Evolutionary conservation across 208 protist genomes (phyloP).

Genomic region (Tritrichomonas musculus): DNA sequence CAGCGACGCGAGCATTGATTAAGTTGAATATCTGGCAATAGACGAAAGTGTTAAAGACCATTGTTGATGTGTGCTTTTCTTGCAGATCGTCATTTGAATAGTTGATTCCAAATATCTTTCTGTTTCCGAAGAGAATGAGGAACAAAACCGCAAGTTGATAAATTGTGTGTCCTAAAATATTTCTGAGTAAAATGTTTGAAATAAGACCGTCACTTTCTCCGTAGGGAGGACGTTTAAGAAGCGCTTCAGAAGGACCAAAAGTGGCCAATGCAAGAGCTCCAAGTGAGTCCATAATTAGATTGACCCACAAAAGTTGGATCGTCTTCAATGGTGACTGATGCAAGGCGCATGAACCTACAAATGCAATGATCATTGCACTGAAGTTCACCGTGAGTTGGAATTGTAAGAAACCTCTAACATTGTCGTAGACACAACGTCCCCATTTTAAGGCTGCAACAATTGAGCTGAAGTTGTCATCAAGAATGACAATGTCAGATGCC

Average conservation of each 20-base stretch:
- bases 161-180: constrained; percentile 56
- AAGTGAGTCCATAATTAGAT: too few species aligned
- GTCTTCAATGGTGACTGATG: constrained; percentile 60
- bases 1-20: too few species aligned
- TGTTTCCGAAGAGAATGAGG: constrained; percentile 43
- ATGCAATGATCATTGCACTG: too few species aligned
- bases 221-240: constrained; percentile 59
- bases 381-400: constrained; percentile 96
- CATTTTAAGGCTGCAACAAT: too few species aligned
- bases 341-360: constrained; percentile 69
- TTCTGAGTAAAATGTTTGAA: constrained; percentile 67
- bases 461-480: too few species aligned
- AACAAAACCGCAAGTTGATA: constrained; percentile 66
- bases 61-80: background rate
- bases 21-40: too few species aligned
- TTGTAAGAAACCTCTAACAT: constrained; percentile 91
- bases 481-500: constrained; percentile 45
- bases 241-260: constrained; percentile 67
- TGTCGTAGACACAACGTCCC: constrained; percentile 90
- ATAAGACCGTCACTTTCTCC: too few species aligned
- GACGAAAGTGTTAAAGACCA: constrained; percentile 51
- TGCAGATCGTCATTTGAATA: background rate
- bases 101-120: background rate
- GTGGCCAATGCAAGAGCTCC: constrained; percentile 87
- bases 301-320: too few species aligned